Evolutionary conservation across 306 rosid genomes (phyloP).

Genomic region (Prunus armeniaca): DNA sequence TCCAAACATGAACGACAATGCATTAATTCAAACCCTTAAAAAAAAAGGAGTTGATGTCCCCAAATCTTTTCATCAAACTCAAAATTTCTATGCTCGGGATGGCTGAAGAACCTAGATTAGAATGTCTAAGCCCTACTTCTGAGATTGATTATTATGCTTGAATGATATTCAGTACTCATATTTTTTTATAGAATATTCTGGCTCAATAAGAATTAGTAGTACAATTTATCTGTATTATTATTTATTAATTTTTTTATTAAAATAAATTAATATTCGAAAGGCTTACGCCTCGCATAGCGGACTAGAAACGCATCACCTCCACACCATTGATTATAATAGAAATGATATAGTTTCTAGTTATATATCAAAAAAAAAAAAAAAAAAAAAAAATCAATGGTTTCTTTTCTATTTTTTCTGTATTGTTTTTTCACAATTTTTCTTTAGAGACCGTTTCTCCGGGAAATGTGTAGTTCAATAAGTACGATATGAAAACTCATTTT

Average conservation of each 20-base stretch:
- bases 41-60: constrained; percentile 22
- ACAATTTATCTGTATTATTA: too few species aligned
- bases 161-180: too few species aligned
- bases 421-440: neutral
- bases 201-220: too few species aligned
- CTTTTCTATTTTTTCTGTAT: neutral
- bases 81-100: constrained; percentile 8
- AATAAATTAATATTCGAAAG: too few species aligned
- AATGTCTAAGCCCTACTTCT: constrained; percentile 19
- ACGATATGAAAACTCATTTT: neutral
- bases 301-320: too few species aligned
- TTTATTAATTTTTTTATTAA: too few species aligned
- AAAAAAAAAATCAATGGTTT: too few species aligned
- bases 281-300: too few species aligned
- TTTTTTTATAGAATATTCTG: too few species aligned
- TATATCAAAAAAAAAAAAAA: too few species aligned
- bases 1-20: constrained; percentile 23
- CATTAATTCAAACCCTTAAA: constrained; percentile 34
- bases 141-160: constrained; percentile 4
- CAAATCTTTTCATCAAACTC: constrained; percentile 13
- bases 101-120: constrained; percentile 15
- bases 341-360: constrained; percentile 10
- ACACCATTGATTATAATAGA: neutral
- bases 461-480: constrained; percentile 21
- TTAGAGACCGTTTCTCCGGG: neutral